Evolutionary conservation across 345 rosid species (phyloP), one percentile per base, ranked within the genome.

Genomic region (Theobroma cacao): DNA sequence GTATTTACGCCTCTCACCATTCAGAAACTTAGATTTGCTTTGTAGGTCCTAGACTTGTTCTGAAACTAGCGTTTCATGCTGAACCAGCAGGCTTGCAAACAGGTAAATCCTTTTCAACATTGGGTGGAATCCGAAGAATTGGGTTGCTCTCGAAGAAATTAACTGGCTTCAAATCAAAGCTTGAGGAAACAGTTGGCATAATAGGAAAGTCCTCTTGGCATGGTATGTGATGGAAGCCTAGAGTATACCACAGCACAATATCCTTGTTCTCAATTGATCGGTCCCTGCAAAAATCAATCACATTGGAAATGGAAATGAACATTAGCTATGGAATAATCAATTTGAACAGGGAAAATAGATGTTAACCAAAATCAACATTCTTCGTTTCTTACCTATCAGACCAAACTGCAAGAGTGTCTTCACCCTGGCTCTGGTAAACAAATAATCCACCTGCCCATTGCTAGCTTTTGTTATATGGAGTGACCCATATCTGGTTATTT

Each of bases 121-220:
- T 85, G 0, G 99, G 99, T 14, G 93, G 83, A 5, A 86, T 78
- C 52, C 88, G 77, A 18, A 96, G 97, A 76, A 96, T 92, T 1
- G 99, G 99, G 38, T 96, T 96, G 62, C 92, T 91, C 70, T 96
- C 97, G n/a, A 94, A 96, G 94, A 96, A 96, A 78, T 96, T 96
- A 62, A 88, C 87, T 0, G 99, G 99, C 79, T 96, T 96, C 61
- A 96, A 84, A 86, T 92, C 99, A 65, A 96, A 96, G 80, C 98
- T 94, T 1, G 99, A 77, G 1, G 98, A 88, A 78, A 92, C 99
- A 0, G 95, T 91, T 7, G 99, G 99, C 99, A 96, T 96, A 7
- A 94, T 81, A 0, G 99, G 99, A 69, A 92, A 94, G 85, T 94
- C 99, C 84, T 96, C 99, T 64, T 96, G 98, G 80, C 98, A 94